Evolutionary conservation across 2,329 filamentous ascomycete genomes (phyloP).

Genomic region (Aspergillus persii): DNA sequence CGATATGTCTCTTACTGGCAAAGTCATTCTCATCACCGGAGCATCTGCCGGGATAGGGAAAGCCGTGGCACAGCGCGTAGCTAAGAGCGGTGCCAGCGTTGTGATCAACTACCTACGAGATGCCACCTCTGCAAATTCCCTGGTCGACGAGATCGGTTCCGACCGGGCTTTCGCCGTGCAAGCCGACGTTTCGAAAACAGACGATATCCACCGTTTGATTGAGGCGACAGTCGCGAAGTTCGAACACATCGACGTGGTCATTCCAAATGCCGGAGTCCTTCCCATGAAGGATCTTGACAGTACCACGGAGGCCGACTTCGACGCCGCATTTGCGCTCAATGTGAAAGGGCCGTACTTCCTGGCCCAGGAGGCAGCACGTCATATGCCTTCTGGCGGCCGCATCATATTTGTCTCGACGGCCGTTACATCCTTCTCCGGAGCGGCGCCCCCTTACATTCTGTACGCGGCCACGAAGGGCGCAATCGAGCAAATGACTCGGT

Average conservation of each 20-base stretch:
- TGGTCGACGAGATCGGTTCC: conserved; percentile 49
- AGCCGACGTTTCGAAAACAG: conserved; percentile 52
- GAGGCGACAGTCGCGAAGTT: conserved; percentile 49
- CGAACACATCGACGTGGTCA: conserved; percentile 58
- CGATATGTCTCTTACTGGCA: conserved; percentile 25
- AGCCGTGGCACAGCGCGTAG: conserved; percentile 38
- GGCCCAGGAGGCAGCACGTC: conserved; percentile 45
- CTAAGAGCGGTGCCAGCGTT: conserved; percentile 43
- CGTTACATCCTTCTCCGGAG: conserved; percentile 35
- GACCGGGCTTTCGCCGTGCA: conserved; percentile 54
- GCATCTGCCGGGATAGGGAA: conserved; percentile 43
- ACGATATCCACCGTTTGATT: conserved; percentile 51
- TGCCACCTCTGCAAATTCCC: conserved; percentile 52
- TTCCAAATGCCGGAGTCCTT: conserved; percentile 57
- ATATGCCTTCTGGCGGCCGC: conserved; percentile 51
- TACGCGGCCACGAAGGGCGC: conserved; percentile 60
- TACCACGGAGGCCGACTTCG: conserved; percentile 53
- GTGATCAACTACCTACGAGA: conserved; percentile 59
- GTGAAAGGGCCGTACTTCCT: conserved; percentile 60
- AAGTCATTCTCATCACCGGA: conserved; percentile 42
- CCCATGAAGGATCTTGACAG: conserved; percentile 50
- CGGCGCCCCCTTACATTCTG: conserved; percentile 49
- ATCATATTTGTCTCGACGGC: conserved; percentile 55
- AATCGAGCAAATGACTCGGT: conserved; percentile 58
- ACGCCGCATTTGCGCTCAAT: conserved; percentile 51